Evolutionary conservation across 768 basidiomycete genomes (phyloP), one percentile per base, ranked within the genome.

Genomic region (Candolleomyces aberdarensis): DNA sequence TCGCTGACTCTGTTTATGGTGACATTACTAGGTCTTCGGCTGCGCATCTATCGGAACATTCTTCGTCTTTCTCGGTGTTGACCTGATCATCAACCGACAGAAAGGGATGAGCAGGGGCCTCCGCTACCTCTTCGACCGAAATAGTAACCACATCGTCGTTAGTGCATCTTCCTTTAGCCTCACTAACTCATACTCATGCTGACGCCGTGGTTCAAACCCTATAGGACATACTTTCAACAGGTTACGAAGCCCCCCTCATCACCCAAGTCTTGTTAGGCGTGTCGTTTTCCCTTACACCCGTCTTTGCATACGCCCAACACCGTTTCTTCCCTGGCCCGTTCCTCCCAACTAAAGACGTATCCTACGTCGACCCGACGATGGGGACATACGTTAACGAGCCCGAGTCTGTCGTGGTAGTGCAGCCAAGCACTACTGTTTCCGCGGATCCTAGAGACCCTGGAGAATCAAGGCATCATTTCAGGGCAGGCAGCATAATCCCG

Each of bases 31-130:
- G 80, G 66, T 78, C 57, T 71, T 78, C 48, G 76, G 79, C 41
- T 85, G 82, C 56, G 78, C 86, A n/a, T 83, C 85, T 1, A 71
- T 76, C 20, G 88, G 88, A 36, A 82, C 87, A 9, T 89, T 89
- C 69, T 70, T 89, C 26, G 72, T 76, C 14, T 79, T 68, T 31
- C 77, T 89, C 9, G 86, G 80, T 20, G 66, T 83, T 11, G 88
- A 89, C 70, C 75, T 89, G 4, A 68, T 80, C 51, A 57, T 87
- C 54, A 78, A 87, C 62, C 74, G 79, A 64, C 87, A 89, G 66
- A 71, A 73, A 5, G 88, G 88, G 5, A 79, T 88, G 78, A 85
- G 86, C 64, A 73, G 80, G 20, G 88, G 87, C 2, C 75, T 89
- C 32, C 79, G 88, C 20, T 83, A 78, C 65, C 76, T 89, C 14